phyloP scores from a whole-genome alignment of 2,329 filamentous ascomycete genomes.

The Colletotrichum navitas region DNA sequence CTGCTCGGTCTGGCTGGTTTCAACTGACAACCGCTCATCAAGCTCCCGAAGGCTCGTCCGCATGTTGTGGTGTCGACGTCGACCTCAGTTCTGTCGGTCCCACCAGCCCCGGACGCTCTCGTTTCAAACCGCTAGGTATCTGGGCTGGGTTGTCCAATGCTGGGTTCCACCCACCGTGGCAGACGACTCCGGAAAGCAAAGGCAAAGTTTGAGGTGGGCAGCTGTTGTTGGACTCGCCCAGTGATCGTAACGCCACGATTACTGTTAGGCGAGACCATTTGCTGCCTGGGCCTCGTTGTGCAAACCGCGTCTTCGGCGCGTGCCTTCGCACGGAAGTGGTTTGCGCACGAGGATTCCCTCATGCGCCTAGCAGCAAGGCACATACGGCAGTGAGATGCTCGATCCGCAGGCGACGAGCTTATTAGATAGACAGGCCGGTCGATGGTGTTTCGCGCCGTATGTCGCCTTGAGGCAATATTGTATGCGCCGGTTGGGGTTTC shows the following conservation, averaged over 20 bases:
- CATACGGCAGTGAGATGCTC: constrained; percentile 14
- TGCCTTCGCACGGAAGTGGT: constrained; percentile 19
- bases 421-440: constrained; percentile 13
- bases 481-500: constrained; percentile 41
- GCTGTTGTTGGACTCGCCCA: not conserved
- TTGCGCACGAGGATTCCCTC: constrained; percentile 25
- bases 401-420: constrained; percentile 29
- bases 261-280: not conserved
- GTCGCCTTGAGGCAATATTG: constrained; percentile 28
- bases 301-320: constrained; percentile 19
- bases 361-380: constrained; percentile 16
- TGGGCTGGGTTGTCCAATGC: constrained; percentile 1
- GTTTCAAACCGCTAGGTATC: constrained; percentile 31
- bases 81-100: constrained; percentile 23
- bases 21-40: constrained; percentile 31
- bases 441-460: constrained; percentile 19
- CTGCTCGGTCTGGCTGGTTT: constrained; percentile 35
- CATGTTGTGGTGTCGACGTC: constrained; percentile 13
- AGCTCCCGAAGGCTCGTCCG: constrained; percentile 19
- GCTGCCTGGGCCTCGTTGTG: constrained; percentile 15
- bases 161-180: not conserved
- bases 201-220: not conserved
- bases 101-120: constrained; percentile 28
- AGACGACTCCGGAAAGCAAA: constrained; percentile 1
- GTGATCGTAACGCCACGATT: not conserved